Percentiles rank a stretch among this genome's conserved stretches.
These are phyloP conservation scores for Parastagonospora avenae DNA, from an alignment of 2,329 filamentous ascomycete genomes.

Conservation along the genomic window DNA sequence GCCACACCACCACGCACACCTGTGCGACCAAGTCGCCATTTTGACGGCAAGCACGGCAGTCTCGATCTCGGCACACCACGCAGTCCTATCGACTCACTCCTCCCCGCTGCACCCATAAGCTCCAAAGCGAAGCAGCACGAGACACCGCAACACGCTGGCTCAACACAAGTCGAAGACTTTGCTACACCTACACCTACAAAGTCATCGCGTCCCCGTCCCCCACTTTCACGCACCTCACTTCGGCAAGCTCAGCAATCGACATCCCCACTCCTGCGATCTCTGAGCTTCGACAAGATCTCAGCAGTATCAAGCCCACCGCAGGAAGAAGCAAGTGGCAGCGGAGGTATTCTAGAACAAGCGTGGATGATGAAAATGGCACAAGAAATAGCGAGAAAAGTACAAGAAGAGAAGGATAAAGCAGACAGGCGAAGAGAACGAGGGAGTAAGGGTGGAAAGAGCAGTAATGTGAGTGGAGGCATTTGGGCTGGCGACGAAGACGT, in stretches of 20 bases:
- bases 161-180: conserved; percentile 4
- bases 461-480: neutral
- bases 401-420: conserved; percentile 73
- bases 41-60: conserved; percentile 30
- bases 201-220: conserved; percentile 26
- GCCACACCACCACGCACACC: conserved; percentile 41
- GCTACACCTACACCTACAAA: conserved; percentile 5
- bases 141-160: conserved; percentile 6
- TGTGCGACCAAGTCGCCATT: conserved; percentile 22
- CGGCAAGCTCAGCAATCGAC: conserved; percentile 40
- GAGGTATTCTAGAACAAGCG: conserved; percentile 74
- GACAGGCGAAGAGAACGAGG: neutral
- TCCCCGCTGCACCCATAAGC: conserved; percentile 34
- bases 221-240: conserved; percentile 37
- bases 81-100: conserved; percentile 24
- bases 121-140: conserved; percentile 27
- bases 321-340: conserved; percentile 28
- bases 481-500: conserved; percentile 5
- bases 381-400: conserved; percentile 85
- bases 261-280: conserved; percentile 43
- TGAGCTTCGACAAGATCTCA: conserved; percentile 40
- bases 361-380: conserved; percentile 94
- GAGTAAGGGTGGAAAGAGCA: neutral
- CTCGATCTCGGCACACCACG: conserved; percentile 33
- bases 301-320: conserved; percentile 31